Evolutionary conservation across 192 early-diverging fungal species (phyloP).

Genomic region (Backusella circina): DNA sequence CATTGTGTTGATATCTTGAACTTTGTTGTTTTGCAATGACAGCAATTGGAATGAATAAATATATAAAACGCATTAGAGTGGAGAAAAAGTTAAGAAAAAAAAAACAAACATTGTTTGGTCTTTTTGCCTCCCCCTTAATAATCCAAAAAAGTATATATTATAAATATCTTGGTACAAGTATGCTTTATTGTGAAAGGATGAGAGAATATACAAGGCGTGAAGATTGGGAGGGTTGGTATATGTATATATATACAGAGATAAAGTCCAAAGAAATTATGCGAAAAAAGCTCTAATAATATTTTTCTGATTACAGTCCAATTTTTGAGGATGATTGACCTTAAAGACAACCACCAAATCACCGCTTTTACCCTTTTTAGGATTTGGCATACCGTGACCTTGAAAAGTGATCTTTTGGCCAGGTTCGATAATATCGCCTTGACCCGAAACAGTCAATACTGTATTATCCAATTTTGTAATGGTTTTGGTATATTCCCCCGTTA

Average conservation of each 20-base stretch:
- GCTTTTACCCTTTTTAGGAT: conserved; percentile 75
- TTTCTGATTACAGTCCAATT: neutral
- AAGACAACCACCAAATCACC: conserved; percentile 84
- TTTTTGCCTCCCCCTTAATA: neutral
- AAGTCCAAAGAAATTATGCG: neutral
- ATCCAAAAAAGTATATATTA: neutral
- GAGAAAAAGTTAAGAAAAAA: neutral
- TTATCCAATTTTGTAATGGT: conserved; percentile 70
- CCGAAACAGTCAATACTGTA: conserved; percentile 58
- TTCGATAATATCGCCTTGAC: conserved; percentile 49
- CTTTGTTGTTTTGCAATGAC: neutral
- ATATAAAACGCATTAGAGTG: neutral
- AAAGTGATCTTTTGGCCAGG: conserved; percentile 74
- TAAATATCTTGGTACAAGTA: neutral
- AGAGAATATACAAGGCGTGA: neutral
- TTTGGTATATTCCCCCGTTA: conserved; percentile 73
- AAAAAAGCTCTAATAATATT: neutral
- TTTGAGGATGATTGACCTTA: conserved; percentile 72
- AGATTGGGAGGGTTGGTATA: neutral
- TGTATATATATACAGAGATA: neutral
- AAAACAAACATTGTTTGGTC: neutral
- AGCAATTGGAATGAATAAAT: neutral
- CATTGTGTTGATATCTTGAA: neutral
- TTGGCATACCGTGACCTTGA: conserved; percentile 90
- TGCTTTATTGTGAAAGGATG: neutral